phyloP scores from a whole-genome alignment of 805 yeast species.

The Pichia membranifaciens region DNA sequence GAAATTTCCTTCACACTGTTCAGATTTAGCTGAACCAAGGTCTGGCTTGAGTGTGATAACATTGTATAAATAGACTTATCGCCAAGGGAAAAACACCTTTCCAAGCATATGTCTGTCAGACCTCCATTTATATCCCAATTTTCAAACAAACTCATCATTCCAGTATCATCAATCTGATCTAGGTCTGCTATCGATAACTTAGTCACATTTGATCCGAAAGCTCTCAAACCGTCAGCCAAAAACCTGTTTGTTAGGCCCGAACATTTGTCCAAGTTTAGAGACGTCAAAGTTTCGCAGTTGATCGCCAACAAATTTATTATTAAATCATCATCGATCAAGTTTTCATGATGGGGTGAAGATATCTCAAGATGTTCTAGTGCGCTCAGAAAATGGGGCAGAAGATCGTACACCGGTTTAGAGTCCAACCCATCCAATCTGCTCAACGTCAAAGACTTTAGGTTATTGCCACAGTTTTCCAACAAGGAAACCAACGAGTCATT shows the following conservation, averaged over 20 bases:
- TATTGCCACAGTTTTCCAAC: slow-evolving; percentile 53
- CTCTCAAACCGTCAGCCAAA: slow-evolving; percentile 49
- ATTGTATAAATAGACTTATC: slow-evolving; percentile 58
- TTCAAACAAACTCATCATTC: slow-evolving; percentile 52
- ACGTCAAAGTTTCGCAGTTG: slow-evolving; percentile 54
- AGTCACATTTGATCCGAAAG: slow-evolving; percentile 52
- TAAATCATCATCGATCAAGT: slow-evolving; percentile 61
- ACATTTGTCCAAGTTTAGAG: slow-evolving; percentile 69
- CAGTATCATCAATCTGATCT: slow-evolving; percentile 65
- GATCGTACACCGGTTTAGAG: slow-evolving; percentile 49
- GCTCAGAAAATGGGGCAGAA: slow-evolving; percentile 58
- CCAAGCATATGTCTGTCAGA: slow-evolving; percentile 51
- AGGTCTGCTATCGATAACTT: slow-evolving; percentile 52
- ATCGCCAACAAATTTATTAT: slow-evolving; percentile 54
- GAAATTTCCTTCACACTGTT: slow-evolving; percentile 66
- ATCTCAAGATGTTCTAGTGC: slow-evolving; percentile 56
- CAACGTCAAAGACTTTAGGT: slow-evolving; percentile 52
- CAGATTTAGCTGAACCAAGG: slow-evolving; percentile 63
- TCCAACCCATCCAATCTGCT: slow-evolving; percentile 69
- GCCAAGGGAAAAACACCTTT: slow-evolving; percentile 60
- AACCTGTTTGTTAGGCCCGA: slow-evolving; percentile 62
- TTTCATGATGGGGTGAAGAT: slow-evolving; percentile 61
- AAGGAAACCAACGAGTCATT: slow-evolving; percentile 58
- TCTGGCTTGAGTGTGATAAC: slow-evolving; percentile 53
- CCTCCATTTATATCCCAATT: slow-evolving; percentile 55